Conservation (phyloP, 768 basidiomycete genomes). For the Mycena vulgaris region DNA sequence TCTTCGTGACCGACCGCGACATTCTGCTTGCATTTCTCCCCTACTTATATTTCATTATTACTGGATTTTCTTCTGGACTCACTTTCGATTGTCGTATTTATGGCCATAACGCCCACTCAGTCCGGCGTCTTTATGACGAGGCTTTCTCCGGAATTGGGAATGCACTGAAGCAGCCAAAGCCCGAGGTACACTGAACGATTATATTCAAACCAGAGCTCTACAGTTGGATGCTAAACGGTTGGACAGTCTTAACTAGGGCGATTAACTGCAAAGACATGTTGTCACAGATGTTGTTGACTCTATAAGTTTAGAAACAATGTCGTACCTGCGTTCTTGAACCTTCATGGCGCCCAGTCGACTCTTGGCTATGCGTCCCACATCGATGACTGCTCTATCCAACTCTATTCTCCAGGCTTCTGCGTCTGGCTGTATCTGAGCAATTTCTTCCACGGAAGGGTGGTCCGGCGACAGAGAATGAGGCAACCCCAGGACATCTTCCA, state of each 20-base stretch:
- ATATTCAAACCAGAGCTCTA: too few species aligned
- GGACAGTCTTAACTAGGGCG: too few species aligned
- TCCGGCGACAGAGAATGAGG: conserved; percentile 64
- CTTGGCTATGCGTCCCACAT: conserved; percentile 85
- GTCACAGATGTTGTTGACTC: neutral
- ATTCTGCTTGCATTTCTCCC: neutral
- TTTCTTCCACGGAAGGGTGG: conserved; percentile 54
- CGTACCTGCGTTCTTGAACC: conserved; percentile 51
- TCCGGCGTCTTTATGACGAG: neutral
- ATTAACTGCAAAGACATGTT: neutral
- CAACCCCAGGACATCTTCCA: conserved; percentile 77
- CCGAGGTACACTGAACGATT: too few species aligned
- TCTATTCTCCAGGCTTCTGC: conserved; percentile 75
- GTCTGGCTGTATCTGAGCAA: conserved; percentile 55
- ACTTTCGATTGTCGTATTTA: conserved; percentile 36
- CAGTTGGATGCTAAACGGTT: too few species aligned
- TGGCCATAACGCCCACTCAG: conserved; percentile 1
- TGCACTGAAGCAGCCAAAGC: too few species aligned
- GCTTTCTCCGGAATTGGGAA: neutral
- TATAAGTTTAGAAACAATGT: conserved; percentile 25
- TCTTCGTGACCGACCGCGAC: conserved; percentile 15
- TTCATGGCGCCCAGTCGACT: conserved; percentile 69
- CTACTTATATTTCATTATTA: conserved; percentile 28
- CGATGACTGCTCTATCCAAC: conserved; percentile 78
- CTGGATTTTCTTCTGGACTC: conserved; percentile 3